phyloP scores from a whole-genome alignment of 139 green algal species.

The Desmodesmus armatus region DNA sequence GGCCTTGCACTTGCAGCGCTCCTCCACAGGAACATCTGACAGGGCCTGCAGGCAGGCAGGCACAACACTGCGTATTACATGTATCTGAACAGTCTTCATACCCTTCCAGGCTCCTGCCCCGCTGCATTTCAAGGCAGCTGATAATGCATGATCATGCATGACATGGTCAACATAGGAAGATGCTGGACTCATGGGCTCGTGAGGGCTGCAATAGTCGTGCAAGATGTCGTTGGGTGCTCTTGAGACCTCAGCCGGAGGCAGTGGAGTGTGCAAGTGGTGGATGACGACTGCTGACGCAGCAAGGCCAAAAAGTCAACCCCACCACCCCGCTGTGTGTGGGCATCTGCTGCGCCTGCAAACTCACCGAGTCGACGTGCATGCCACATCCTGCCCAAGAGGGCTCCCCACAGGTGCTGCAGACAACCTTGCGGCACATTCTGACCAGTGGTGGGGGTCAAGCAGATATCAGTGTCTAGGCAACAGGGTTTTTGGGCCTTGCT shows the following conservation, averaged over 20 bases:
- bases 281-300: too few relatives aligned
- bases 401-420: constrained; percentile 42
- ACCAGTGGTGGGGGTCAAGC: neutral
- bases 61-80: neutral
- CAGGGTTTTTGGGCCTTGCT: neutral
- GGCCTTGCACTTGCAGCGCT: constrained; percentile 50
- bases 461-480: neutral
- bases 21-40: constrained; percentile 25
- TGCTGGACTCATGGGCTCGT: too few relatives aligned
- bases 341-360: neutral
- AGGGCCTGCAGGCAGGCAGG: constrained; percentile 31
- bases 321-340: neutral
- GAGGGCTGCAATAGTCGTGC: too few relatives aligned
- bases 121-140: neutral
- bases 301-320: too few relatives aligned
- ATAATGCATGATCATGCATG: too few relatives aligned
- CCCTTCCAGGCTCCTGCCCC: neutral
- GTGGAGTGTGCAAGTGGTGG: too few relatives aligned
- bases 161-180: too few relatives aligned
- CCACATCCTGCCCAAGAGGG: constrained; percentile 49
- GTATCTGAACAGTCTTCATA: neutral
- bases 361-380: constrained; percentile 51
- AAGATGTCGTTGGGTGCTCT: too few relatives aligned
- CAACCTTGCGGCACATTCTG: constrained; percentile 49
- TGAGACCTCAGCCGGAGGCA: too few relatives aligned